phyloP scores from a whole-genome alignment of 768 basidiomycete genomes.

The Lactifluus echinatus region DNA sequence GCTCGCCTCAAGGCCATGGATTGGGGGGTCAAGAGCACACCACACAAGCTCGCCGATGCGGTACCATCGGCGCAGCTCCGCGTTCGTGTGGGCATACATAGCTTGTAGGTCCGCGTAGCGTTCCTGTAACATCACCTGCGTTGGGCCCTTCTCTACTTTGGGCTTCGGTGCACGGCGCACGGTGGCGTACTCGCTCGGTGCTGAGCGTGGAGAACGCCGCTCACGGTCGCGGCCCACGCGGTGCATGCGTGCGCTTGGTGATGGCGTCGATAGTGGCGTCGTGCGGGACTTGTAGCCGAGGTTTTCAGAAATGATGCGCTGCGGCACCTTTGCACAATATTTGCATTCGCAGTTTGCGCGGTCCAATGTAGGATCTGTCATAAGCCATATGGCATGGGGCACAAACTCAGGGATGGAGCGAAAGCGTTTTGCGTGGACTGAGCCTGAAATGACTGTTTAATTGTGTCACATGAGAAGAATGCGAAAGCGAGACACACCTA shows the following conservation, averaged over 20 bases:
- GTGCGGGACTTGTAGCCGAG: conserved; percentile 37
- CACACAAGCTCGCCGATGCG: conserved; percentile 66
- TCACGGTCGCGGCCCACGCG: conserved; percentile 15
- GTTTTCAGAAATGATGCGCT: conserved; percentile 58
- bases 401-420: conserved; percentile 81
- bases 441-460: conserved; percentile 26
- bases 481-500: conserved; percentile 38
- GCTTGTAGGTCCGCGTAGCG: conserved; percentile 58
- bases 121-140: conserved; percentile 48
- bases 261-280: not conserved
- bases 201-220: conserved; percentile 3
- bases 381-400: conserved; percentile 77
- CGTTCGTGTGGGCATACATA: conserved; percentile 36
- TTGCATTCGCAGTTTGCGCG: conserved; percentile 59
- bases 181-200: conserved; percentile 32
- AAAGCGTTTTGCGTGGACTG: conserved; percentile 42
- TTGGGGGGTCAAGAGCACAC: conserved; percentile 48
- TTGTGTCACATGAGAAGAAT: not conserved
- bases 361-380: conserved; percentile 41
- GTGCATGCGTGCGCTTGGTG: conserved; percentile 6
- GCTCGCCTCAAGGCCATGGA: conserved; percentile 35
- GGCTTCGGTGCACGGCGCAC: conserved; percentile 34
- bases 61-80: conserved; percentile 49
- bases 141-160: conserved; percentile 28
- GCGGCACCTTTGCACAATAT: conserved; percentile 63